phyloP scores from a whole-genome alignment of 306 rosid species.

The Casuarina glauca region DNA sequence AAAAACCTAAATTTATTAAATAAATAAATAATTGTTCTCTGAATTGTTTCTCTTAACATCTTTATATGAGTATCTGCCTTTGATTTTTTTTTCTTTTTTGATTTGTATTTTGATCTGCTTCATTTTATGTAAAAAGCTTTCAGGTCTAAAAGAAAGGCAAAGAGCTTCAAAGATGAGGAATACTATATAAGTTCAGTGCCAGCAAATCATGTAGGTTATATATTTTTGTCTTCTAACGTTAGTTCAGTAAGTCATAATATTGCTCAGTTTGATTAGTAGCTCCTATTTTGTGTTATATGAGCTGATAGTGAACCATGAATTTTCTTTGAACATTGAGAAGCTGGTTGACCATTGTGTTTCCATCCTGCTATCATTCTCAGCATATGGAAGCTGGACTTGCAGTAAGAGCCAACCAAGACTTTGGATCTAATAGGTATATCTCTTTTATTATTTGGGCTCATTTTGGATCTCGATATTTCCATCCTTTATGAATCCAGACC shows the following conservation, averaged over 20 bases:
- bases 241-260: neutral
- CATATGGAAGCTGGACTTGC: slow-evolving; percentile 86
- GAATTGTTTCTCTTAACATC: neutral
- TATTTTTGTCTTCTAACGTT: slow-evolving; percentile 22
- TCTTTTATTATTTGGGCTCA: neutral
- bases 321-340: slow-evolving; percentile 17
- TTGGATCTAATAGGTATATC: slow-evolving; percentile 72
- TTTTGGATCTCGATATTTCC: neutral
- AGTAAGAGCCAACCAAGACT: slow-evolving; percentile 68
- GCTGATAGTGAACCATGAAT: slow-evolving; percentile 8
- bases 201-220: slow-evolving; percentile 63
- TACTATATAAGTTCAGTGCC: slow-evolving; percentile 82
- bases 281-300: neutral
- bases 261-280: slow-evolving; percentile 16
- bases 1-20: no score
- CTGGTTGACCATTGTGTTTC: slow-evolving; percentile 17
- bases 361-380: slow-evolving; percentile 45
- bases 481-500: neutral
- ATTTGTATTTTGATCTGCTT: slow-evolving; percentile 28
- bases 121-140: slow-evolving; percentile 38
- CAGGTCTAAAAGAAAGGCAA: slow-evolving; percentile 69
- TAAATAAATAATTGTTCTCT: neutral
- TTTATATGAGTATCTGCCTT: neutral
- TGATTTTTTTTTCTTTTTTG: neutral
- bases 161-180: slow-evolving; percentile 79